These are phyloP conservation scores for Kuraishia molischiana DNA, from an alignment of 805 yeast genomes.

Conservation along the genomic window DNA sequence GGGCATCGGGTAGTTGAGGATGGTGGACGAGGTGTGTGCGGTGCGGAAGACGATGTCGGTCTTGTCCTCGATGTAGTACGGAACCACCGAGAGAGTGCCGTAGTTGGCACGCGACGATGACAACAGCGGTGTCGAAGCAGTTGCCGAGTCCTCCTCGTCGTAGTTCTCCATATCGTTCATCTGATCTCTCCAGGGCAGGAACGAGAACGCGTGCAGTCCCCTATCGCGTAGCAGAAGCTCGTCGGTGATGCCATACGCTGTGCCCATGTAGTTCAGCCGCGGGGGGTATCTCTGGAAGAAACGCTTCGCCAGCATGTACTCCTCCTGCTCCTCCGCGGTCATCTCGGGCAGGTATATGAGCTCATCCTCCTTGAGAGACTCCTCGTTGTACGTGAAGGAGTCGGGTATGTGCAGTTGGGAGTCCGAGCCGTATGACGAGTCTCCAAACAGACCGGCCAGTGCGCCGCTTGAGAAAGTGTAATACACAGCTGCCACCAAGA, in stretches of 20 bases:
- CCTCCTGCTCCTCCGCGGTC: constrained; percentile 11
- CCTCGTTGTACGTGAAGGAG: constrained; percentile 9
- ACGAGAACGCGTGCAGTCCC: constrained; percentile 22
- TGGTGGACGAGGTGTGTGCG: constrained; percentile 12
- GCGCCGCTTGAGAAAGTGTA: constrained; percentile 9
- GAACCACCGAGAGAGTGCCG: constrained; percentile 8
- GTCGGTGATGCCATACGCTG: constrained; percentile 10
- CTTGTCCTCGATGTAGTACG: constrained; percentile 20
- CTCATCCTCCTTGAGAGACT: constrained; percentile 10
- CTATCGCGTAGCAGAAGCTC: constrained; percentile 22
- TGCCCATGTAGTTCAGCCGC: constrained; percentile 13
- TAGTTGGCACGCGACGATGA: constrained; percentile 6
- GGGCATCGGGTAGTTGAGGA: constrained; percentile 23
- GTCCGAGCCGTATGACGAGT: constrained; percentile 1
- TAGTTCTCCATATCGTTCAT: constrained; percentile 9
- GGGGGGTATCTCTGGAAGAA: constrained; percentile 16
- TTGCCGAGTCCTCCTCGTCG: constrained; percentile 2
- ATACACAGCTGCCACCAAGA: constrained; percentile 15
- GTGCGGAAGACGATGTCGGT: constrained; percentile 20
- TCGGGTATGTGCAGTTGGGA: constrained; percentile 16
- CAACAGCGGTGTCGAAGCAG: constrained; percentile 3
- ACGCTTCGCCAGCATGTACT: constrained; percentile 13
- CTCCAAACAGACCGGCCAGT: neutral
- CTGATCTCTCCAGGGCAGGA: constrained; percentile 21
- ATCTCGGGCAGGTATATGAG: constrained; percentile 10